phyloP scores from a whole-genome alignment of 495 filamentous ascomycete species.

The Pseudoneurospora amorphoporcata region DNA sequence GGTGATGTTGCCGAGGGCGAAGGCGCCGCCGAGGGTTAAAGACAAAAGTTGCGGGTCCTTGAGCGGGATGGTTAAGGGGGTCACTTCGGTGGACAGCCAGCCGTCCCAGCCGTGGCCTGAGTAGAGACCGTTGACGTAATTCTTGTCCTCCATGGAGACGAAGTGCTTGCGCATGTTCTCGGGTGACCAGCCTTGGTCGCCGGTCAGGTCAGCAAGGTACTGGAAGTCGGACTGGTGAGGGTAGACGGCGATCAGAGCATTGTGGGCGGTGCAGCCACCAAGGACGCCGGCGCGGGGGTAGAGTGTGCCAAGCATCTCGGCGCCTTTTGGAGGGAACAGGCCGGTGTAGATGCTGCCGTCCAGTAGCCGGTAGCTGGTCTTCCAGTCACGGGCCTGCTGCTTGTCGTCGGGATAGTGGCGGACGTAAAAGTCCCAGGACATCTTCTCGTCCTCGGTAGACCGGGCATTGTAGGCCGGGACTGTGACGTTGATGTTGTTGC shows the following conservation, averaged over 20 bases:
- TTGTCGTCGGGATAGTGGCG: slow-evolving; percentile 31
- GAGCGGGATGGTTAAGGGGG: slow-evolving; percentile 37
- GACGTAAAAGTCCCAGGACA: slow-evolving; percentile 38
- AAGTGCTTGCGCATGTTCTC: slow-evolving; percentile 42
- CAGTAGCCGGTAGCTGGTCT: slow-evolving; percentile 28
- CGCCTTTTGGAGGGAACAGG: slow-evolving; percentile 28
- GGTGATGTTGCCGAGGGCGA: slow-evolving; percentile 37
- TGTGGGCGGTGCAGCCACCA: slow-evolving; percentile 42
- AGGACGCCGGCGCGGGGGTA: slow-evolving; percentile 40
- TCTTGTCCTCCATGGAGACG: slow-evolving; percentile 40
- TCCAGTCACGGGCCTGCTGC: slow-evolving; percentile 28
- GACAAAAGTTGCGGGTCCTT: slow-evolving; percentile 43
- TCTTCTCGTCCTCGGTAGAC: slow-evolving; percentile 20
- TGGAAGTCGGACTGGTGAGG: slow-evolving; percentile 35
- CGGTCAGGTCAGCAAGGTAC: slow-evolving; percentile 36
- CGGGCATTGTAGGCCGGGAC: slow-evolving; percentile 16
- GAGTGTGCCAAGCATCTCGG: slow-evolving; percentile 32
- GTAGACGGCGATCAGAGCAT: slow-evolving; percentile 34
- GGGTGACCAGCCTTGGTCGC: slow-evolving; percentile 37
- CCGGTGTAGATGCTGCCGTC: slow-evolving; percentile 27
- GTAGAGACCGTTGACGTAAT: slow-evolving; percentile 34
- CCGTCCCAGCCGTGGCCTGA: slow-evolving; percentile 49
- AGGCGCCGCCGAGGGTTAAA: slow-evolving; percentile 39
- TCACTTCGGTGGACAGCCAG: slow-evolving; percentile 43
- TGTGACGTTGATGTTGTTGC: slow-evolving; percentile 15